Evolutionary conservation across 2,329 filamentous ascomycete genomes (phyloP), one percentile per base, ranked within the genome.

Genomic region (Ramularia collo-cygni): DNA sequence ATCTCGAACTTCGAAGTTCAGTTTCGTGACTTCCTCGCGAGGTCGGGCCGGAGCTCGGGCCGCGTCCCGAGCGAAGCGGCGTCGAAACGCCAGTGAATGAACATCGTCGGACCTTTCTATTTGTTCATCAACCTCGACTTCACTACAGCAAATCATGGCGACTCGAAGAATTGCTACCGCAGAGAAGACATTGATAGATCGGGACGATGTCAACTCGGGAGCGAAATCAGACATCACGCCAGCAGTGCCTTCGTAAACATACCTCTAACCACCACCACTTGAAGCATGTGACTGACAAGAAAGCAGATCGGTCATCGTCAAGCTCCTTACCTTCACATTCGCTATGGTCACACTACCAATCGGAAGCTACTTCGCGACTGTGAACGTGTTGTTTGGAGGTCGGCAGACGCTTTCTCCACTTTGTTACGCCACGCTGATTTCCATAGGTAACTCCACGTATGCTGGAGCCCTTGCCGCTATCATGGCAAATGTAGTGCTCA

Each of bases 311-410:
- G 88, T 96, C 51, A 92, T 98, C 50, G 68, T 81, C 58, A 98
- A 96, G 68, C 79, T 98, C 14, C 74, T 96, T 12, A 81, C 76
- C 48, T 96, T 95, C 67, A 94, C 89, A 0, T 70, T 89, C 28
- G 89, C 88, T 59, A 96, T 98, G 90, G 75, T 95, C 44, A 75
- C 83, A 12, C 66, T 85, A 14, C 92, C 92, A 10, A 86, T 98
- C 53, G 81, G 85, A 28, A 87, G 84, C 29, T 98, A 95, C 65
- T 98, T 93, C 62, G 57, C 84, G 32, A 84, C 85, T 0, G 73
- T 94, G 18, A 76, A 89, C 57, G 75, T 71, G 1, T 54, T 95
- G 18, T 95, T 94, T 65, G 70, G 72, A 53, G 89, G 90, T 89
- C 67, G 18, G 29, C 8, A n/a, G 17, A 28, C 17, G 5, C 19